Conservation (phyloP, 177 flowering plant species). For the Telopea speciosissima region DNA sequence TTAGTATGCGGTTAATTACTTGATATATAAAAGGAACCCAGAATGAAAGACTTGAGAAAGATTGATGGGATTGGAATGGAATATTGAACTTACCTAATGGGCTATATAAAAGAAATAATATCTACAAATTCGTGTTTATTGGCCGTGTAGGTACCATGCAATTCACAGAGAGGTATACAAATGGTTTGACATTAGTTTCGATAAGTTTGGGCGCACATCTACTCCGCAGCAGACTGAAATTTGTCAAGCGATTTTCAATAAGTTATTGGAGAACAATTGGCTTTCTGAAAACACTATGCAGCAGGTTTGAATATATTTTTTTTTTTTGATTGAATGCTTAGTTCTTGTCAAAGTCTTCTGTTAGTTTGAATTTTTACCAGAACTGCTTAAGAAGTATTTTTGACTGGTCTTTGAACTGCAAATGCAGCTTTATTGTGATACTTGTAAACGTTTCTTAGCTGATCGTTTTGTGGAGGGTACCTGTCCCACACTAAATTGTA, state of each 20-base stretch:
- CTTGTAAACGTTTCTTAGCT: conserved; percentile 76
- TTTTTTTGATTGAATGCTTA: neutral
- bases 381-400: neutral
- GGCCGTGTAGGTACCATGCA: conserved; percentile 57
- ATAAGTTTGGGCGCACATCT: conserved; percentile 93
- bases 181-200: conserved; percentile 90
- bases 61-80: neutral
- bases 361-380: conserved; percentile 1
- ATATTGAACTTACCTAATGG: too few species aligned
- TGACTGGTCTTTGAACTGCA: conserved; percentile 3
- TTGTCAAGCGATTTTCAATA: conserved; percentile 82
- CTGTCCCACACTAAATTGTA: conserved; percentile 71
- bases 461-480: conserved; percentile 90
- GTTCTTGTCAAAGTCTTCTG: neutral
- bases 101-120: too few species aligned
- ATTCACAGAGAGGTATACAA: conserved; percentile 81
- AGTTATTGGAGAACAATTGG: conserved; percentile 78
- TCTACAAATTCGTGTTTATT: neutral
- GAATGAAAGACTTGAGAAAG: neutral
- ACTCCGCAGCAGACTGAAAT: conserved; percentile 83
- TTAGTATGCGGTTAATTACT: too few species aligned
- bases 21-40: neutral
- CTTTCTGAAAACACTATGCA: conserved; percentile 85
- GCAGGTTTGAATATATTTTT: conserved; percentile 68
- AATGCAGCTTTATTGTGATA: conserved; percentile 78